phyloP scores from a whole-genome alignment of 1,284 basidiomycete genomes.

The Ceratobasidium sp. region DNA sequence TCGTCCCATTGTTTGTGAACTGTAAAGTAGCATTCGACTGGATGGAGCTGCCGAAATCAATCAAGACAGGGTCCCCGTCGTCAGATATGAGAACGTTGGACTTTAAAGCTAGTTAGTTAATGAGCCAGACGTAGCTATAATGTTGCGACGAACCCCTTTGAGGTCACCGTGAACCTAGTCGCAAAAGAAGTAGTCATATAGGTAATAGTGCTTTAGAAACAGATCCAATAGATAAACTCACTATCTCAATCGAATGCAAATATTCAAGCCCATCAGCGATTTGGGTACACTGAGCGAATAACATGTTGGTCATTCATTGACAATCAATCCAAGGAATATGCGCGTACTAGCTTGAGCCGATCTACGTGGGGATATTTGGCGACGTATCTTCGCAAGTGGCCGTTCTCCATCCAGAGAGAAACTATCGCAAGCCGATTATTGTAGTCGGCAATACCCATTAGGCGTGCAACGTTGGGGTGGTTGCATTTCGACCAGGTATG shows the following conservation, averaged over 20 bases:
- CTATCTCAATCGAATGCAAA: background rate
- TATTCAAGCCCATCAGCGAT: background rate
- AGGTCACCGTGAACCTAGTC: constrained; percentile 6
- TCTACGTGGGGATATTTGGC: background rate
- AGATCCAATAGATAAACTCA: background rate
- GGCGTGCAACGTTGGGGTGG: background rate
- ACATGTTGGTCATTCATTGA: background rate
- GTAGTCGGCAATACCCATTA: background rate
- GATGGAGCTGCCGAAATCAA: constrained; percentile 1
- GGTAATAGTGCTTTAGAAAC: background rate
- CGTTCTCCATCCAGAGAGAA: constrained; percentile 7
- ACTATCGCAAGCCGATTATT: background rate
- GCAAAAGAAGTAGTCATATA: too few relatives aligned
- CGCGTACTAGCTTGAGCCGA: constrained; percentile 1
- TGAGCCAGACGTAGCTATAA: background rate
- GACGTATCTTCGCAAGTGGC: background rate
- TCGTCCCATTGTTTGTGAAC: background rate
- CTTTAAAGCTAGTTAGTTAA: background rate
- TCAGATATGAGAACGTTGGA: background rate
- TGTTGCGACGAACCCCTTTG: background rate
- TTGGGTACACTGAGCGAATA: background rate
- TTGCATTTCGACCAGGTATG: constrained; percentile 4
- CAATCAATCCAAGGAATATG: too few relatives aligned
- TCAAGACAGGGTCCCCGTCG: background rate
- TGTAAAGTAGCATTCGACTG: background rate